Evolutionary conservation across 371 early-diverging fungal species (phyloP).

Genomic region (Haplosporangium sp.): DNA sequence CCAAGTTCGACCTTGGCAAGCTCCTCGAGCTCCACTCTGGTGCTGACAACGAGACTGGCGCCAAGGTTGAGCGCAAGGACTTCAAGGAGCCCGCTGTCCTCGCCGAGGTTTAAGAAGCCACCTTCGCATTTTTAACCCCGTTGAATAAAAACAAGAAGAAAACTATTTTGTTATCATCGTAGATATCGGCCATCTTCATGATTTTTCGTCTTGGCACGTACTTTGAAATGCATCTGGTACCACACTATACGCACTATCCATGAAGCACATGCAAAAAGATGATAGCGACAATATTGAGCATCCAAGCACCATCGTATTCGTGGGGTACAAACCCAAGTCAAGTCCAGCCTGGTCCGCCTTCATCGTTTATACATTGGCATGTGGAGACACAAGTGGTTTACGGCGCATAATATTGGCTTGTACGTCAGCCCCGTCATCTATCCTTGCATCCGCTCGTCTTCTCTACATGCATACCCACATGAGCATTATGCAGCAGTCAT

Average conservation of each 20-base stretch:
- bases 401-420: too few species aligned
- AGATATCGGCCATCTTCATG: constrained; percentile 16
- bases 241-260: background rate
- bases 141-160: constrained; percentile 5
- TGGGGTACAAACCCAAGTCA: too few species aligned
- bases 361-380: too few species aligned
- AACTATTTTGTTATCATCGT: constrained; percentile 12
- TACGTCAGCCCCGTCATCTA: too few species aligned
- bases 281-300: too few species aligned
- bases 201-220: background rate
- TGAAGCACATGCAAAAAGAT: background rate
- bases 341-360: too few species aligned
- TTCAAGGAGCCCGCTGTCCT: background rate
- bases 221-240: background rate
- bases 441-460: too few species aligned
- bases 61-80: constrained; percentile 77
- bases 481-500: too few species aligned
- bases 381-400: too few species aligned
- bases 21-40: constrained; percentile 96
- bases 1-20: constrained; percentile 95
- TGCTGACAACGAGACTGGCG: constrained; percentile 81
- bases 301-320: too few species aligned
- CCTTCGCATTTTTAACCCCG: constrained; percentile 4
- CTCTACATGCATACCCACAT: too few species aligned
- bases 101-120: background rate